phyloP scores from a whole-genome alignment of 768 basidiomycete species.

The Hericium alpestre region DNA sequence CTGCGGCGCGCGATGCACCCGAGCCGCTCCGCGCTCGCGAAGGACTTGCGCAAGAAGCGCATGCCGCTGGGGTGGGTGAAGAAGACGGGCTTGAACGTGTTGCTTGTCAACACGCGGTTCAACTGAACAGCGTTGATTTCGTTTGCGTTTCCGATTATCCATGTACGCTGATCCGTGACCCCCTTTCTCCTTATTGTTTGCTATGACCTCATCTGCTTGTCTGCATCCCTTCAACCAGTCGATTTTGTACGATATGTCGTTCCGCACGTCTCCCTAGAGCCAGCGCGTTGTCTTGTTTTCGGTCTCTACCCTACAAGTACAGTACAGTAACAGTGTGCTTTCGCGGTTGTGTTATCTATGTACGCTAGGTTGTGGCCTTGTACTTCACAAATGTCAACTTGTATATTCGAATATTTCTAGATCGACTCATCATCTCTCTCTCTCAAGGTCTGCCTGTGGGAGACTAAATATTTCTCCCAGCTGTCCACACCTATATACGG shows the following conservation, averaged over 20 bases:
- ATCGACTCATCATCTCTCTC: too few relatives aligned
- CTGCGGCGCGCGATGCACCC: slow-evolving; percentile 54
- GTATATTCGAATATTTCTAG: too few relatives aligned
- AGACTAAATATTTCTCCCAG: too few relatives aligned
- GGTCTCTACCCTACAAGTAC: too few relatives aligned
- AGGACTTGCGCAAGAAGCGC: slow-evolving; percentile 38
- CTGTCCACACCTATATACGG: too few relatives aligned
- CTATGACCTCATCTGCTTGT: background rate
- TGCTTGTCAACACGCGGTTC: slow-evolving; percentile 34
- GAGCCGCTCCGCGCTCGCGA: slow-evolving; percentile 49
- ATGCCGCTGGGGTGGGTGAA: slow-evolving; percentile 52
- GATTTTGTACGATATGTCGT: background rate
- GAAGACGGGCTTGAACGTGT: slow-evolving; percentile 43
- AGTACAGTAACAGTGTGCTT: too few relatives aligned
- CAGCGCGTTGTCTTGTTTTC: too few relatives aligned
- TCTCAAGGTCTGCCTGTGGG: too few relatives aligned
- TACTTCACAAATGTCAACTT: too few relatives aligned
- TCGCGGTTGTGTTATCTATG: too few relatives aligned
- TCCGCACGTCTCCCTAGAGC: background rate
- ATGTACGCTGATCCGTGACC: background rate
- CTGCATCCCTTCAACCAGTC: background rate
- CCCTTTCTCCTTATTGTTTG: background rate
- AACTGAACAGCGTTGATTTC: background rate
- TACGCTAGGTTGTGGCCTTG: too few relatives aligned
- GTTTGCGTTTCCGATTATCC: background rate